Evolutionary conservation across 140 eudicot species (phyloP), one percentile per base, ranked within the genome.

Genomic region (Anethum foeniculum): DNA sequence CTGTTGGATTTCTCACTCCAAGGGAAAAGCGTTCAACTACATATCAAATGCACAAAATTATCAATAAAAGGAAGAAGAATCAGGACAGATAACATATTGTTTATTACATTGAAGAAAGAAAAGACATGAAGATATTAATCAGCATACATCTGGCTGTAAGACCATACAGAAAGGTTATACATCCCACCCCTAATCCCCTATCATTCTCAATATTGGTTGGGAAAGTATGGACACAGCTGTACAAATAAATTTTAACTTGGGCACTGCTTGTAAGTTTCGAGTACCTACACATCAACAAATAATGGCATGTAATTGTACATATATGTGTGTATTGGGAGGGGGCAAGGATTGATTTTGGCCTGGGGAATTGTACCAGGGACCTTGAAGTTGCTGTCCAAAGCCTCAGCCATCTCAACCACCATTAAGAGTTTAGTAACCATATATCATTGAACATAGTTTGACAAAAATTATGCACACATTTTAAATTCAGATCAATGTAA

Each of bases 1-100:
- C 90, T 43, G 97, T 94, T 30, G 98, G 97, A 81, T 94, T 94
- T 86, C 98, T 88, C 82, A 94, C 96, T 82, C 97, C 98, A 28
- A 94, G 82, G 77, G 98, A 94, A 83, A 94, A 92, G 39, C 98
- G 82, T 85, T 94, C 98, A 75, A 94, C 98, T 92, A 94, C 88
- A 90, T 49, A 81, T 79, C 52, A 39, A 83, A 79, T 69, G 77
- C 49, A 84, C 73, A 86, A 77, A 76, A 76, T 71, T 78, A 58
- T 36, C 79, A 78, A 80, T 23, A 72, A 72, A 77, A 77, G 36
- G 77, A 21, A 48, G 21, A 39, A n/a, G 80, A n/a, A 19, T 23
- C 8, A 82, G 49, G 48, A 76, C 78, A 28, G n/a, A 78, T 27
- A 3, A n/a, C 18, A 47, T 38, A 38, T 23, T 71, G 14, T 68